Conservation (phyloP, 2,329 filamentous ascomycete species). For the Colletotrichum tabaci region DNA sequence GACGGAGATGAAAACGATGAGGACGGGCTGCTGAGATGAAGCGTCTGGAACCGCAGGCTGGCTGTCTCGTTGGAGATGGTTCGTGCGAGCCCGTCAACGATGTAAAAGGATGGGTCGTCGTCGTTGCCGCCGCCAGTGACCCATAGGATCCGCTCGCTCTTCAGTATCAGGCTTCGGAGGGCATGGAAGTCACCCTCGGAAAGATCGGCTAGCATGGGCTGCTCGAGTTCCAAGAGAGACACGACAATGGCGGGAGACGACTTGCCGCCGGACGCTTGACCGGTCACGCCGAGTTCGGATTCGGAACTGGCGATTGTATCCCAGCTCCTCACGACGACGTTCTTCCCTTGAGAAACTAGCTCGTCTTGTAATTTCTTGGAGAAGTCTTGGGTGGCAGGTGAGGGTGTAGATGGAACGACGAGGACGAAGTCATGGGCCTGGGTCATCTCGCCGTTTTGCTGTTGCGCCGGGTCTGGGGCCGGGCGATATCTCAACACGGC, state of each 20-base stretch:
- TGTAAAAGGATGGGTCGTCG: slow-evolving; percentile 17
- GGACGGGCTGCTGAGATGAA: slow-evolving; percentile 18
- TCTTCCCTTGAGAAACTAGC: background rate
- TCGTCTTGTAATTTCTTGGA: slow-evolving; percentile 13
- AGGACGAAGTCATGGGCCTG: background rate
- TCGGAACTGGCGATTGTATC: background rate
- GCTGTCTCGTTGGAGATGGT: slow-evolving; percentile 20
- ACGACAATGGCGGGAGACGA: background rate
- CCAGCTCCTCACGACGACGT: slow-evolving; percentile 4
- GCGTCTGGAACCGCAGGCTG: slow-evolving; percentile 10
- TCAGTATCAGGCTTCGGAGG: background rate
- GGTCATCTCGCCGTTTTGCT: slow-evolving; percentile 6
- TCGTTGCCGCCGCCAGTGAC: slow-evolving; percentile 17
- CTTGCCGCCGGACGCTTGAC: background rate
- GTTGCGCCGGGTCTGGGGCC: background rate
- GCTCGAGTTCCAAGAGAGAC: slow-evolving; percentile 15
- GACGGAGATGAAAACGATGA: background rate
- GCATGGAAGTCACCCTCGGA: background rate
- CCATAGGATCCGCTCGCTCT: slow-evolving; percentile 29
- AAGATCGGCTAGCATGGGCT: slow-evolving; percentile 11
- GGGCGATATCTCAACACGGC: background rate
- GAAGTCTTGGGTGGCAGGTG: background rate
- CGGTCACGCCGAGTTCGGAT: no score
- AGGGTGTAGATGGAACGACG: background rate
- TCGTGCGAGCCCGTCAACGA: slow-evolving; percentile 23